Evolutionary conservation across 495 filamentous ascomycete species (phyloP).

Genomic region (Aspergillus diversus): DNA sequence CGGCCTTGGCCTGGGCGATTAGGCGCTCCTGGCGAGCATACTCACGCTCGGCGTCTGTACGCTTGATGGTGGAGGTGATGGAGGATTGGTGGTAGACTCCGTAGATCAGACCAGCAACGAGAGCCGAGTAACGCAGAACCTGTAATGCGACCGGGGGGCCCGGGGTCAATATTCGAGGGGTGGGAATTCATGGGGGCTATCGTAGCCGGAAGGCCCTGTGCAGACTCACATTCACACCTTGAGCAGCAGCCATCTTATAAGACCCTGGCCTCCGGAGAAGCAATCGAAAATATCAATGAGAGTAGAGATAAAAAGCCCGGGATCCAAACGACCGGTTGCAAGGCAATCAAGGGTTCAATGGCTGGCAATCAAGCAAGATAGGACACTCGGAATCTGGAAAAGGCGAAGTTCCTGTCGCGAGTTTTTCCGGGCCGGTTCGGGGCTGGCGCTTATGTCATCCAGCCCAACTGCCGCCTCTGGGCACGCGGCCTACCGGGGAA

Average conservation of each 20-base stretch:
- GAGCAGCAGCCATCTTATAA: constrained; percentile 48
- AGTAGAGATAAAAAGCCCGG: constrained; percentile 28
- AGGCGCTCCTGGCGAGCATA: constrained; percentile 84
- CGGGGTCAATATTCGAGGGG: constrained; percentile 21
- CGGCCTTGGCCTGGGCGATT: constrained; percentile 89
- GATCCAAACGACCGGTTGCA: constrained; percentile 39
- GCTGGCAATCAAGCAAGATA: constrained; percentile 36
- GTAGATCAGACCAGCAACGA: constrained; percentile 86
- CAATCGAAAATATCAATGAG: constrained; percentile 29
- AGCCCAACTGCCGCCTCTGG: constrained; percentile 20
- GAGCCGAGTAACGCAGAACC: constrained; percentile 94
- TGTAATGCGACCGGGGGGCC: constrained; percentile 41
- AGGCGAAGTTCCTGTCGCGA: constrained; percentile 54
- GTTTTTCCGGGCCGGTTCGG: constrained; percentile 56
- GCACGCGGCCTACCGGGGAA: constrained; percentile 14
- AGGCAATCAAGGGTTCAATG: constrained; percentile 48
- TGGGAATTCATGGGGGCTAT: background rate
- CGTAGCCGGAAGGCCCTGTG: constrained; percentile 17
- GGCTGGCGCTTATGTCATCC: constrained; percentile 51
- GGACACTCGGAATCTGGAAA: constrained; percentile 32
- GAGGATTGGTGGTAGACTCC: constrained; percentile 87
- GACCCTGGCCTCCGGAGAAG: constrained; percentile 32
- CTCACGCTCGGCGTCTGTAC: constrained; percentile 69
- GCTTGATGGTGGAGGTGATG: constrained; percentile 67
- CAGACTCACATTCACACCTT: constrained; percentile 56